Base-by-base conservation (phyloP, 768 basidiomycete species). In the Lactarius pseudohatsudake region DNA sequence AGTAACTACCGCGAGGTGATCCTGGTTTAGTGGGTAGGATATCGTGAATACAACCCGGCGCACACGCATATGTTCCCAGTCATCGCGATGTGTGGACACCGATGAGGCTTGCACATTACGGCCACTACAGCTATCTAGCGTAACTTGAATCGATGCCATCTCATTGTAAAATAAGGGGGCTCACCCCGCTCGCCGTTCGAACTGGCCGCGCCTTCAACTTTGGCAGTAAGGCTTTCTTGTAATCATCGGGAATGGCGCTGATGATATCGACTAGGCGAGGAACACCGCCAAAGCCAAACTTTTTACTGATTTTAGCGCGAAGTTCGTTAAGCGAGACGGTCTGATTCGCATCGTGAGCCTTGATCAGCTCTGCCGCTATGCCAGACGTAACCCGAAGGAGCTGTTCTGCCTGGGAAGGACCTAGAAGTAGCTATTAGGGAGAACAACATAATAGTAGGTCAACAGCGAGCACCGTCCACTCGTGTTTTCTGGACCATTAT, bases 91-190 rank as follows among this genome's bases (percentile, higher is more conserved):
- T 99, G 97, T 4, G 97, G 97, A 81, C 97, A 99, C 62, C 97
- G 86, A 81, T 99, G 97, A 1, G 97, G 97, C 74, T 98, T 99
- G 81, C 95, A 96, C 97, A 99, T 99, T n/a, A 99, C 96, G 10
- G 97, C 97, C 16, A 99, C 97, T 28, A 98, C 96, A 18, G 96
- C 97, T 65, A 98, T 96, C 94, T 96, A 56, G 40, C 20, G 54
- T 36, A 30, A 18, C 22, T 34, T 59, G 62, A 43, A 18, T 36
- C 1, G 8, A 16, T 61, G 36, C 18, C n/a, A 22, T 10, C 26
- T 20, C 10, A 8, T 9, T 53, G 50, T 43, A 30, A 55, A n/a
- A 41, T 16, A 36, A 40, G 36, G 55, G n/a, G 9, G 82, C 89
- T 73, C 72, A 96, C 96, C 65, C 97, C 96, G 77, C 94, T 96